Evolutionary conservation across 176 grass and related monocot genomes (phyloP).

Genomic region (Neostapfia colusana): DNA sequence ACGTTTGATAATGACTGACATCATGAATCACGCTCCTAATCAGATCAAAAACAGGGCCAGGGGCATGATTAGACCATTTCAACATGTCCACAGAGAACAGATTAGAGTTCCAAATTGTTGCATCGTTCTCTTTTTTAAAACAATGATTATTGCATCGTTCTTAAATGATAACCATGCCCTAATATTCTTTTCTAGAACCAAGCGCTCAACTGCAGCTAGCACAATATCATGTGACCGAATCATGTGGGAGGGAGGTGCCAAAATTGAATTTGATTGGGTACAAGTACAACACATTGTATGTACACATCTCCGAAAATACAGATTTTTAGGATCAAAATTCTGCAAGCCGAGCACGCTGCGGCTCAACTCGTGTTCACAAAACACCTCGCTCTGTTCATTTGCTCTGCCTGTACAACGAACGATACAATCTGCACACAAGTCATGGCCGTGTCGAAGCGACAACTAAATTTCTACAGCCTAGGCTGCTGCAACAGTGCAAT

Average conservation of each 20-base stretch:
- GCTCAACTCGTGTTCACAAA: background rate
- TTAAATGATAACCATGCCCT: background rate
- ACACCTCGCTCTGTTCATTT: background rate
- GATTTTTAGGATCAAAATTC: background rate
- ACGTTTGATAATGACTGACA: background rate
- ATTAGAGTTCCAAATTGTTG: background rate
- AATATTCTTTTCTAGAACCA: no score
- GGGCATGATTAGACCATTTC: background rate
- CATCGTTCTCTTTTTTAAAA: no score
- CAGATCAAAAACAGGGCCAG: background rate
- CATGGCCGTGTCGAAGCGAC: constrained; percentile 5
- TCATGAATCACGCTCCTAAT: background rate
- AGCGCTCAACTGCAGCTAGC: background rate
- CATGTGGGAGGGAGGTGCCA: background rate
- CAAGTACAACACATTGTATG: constrained; percentile 34
- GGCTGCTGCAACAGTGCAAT: background rate
- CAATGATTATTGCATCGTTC: background rate
- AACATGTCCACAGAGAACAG: background rate
- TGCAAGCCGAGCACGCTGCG: background rate
- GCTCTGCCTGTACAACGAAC: constrained; percentile 29
- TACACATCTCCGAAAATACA: constrained; percentile 14
- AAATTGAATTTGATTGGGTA: background rate
- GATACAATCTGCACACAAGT: background rate
- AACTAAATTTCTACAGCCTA: background rate
- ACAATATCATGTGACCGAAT: background rate